phyloP scores from a whole-genome alignment of 345 rosid species.

The Salix udensis region DNA sequence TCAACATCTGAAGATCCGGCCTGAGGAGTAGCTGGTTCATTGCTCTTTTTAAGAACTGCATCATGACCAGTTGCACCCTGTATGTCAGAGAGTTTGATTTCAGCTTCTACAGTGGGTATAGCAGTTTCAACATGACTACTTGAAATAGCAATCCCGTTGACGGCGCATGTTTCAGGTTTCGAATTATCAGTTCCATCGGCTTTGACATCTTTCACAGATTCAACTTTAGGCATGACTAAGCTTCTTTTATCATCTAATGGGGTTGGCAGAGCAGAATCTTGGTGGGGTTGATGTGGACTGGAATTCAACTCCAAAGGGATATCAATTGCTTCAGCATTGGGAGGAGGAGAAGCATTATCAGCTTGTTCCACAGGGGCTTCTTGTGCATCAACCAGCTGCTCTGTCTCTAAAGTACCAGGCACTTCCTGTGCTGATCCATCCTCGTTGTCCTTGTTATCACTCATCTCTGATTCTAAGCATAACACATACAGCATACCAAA shows the following conservation, averaged over 20 bases:
- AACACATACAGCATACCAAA: background rate
- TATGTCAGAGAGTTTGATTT: constrained; percentile 23
- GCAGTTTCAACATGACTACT: constrained; percentile 19
- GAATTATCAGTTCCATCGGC: constrained; percentile 18
- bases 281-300: constrained; percentile 6
- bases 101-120: constrained; percentile 20
- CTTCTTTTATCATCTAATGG: constrained; percentile 19
- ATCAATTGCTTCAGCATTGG: constrained; percentile 15
- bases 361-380: background rate
- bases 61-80: constrained; percentile 26
- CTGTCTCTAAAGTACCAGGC: background rate
- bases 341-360: constrained; percentile 19
- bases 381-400: background rate
- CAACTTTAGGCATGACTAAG: constrained; percentile 22
- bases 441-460: constrained; percentile 18
- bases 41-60: constrained; percentile 14
- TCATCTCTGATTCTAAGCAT: constrained; percentile 13
- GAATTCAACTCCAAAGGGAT: constrained; percentile 22
- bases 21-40: constrained; percentile 25
- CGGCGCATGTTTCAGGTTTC: constrained; percentile 20
- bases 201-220: constrained; percentile 24
- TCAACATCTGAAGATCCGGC: constrained; percentile 34
- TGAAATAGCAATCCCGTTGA: constrained; percentile 11
- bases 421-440: constrained; percentile 5
- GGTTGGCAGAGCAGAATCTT: constrained; percentile 14